A percentile compares a stretch with the other conserved stretches of the same genome.
Evolutionary conservation across 2,329 filamentous ascomycete species (phyloP).

Genomic region (Tympanopsis confertula): DNA sequence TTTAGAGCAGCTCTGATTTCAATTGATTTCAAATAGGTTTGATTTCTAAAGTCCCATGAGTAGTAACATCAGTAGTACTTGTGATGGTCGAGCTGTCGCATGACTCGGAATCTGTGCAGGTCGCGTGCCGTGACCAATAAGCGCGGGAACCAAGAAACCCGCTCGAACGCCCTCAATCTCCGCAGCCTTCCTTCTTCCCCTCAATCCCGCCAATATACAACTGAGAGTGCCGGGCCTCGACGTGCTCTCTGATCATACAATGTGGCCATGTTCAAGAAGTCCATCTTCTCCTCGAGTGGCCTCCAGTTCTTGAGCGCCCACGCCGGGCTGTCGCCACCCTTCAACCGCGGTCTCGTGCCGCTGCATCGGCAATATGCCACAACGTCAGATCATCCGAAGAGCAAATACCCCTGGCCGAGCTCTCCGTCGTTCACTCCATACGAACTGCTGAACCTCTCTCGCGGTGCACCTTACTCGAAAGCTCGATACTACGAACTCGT

Average conservation of each 20-base stretch:
- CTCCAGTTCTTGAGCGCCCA: background rate
- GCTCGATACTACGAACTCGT: conserved; percentile 78
- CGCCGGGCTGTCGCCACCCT: background rate
- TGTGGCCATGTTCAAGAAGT: conserved; percentile 1
- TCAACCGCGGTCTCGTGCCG: background rate
- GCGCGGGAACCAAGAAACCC: too few species aligned
- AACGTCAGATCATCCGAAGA: conserved; percentile 7
- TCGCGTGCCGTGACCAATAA: too few species aligned
- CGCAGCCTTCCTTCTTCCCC: too few species aligned
- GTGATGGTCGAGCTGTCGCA: too few species aligned
- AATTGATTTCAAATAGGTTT: too few species aligned
- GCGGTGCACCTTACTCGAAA: conserved; percentile 66
- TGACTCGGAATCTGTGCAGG: too few species aligned
- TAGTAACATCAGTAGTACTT: too few species aligned
- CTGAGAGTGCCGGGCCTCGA: too few species aligned
- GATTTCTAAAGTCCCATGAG: too few species aligned
- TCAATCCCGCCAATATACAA: too few species aligned
- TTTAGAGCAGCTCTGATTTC: too few species aligned
- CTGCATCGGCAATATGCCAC: background rate
- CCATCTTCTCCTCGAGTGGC: background rate
- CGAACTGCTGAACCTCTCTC: conserved; percentile 61
- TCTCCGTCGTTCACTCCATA: conserved; percentile 64
- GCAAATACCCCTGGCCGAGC: conserved; percentile 30
- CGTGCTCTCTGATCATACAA: background rate
- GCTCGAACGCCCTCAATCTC: too few species aligned